Percentiles rank a stretch among this genome's conserved stretches.
Conservation (phyloP, 2,329 filamentous ascomycete species). For the Hymenoscyphus linearis region DNA sequence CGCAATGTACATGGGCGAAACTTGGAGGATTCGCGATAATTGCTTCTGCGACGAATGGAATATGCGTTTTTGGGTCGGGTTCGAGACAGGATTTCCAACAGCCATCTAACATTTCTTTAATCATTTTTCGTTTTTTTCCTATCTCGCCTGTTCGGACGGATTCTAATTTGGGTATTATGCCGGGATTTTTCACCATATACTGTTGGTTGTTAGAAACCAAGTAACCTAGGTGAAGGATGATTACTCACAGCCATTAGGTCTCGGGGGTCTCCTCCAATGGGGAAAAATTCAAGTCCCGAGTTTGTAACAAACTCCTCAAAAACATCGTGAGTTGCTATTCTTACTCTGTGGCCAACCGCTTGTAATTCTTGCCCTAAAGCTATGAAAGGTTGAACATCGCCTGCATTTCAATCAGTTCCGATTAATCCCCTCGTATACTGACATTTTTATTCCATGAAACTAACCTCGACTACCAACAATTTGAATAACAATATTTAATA, state of each 20-base stretch:
- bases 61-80: slow-evolving; percentile 23
- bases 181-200: slow-evolving; percentile 85
- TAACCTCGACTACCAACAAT: slow-evolving; percentile 60
- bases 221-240: not conserved
- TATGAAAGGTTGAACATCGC: slow-evolving; percentile 70
- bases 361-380: slow-evolving; percentile 60
- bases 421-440: not conserved
- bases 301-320: slow-evolving; percentile 63
- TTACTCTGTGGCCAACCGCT: slow-evolving; percentile 61
- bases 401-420: slow-evolving; percentile 49
- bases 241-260: slow-evolving; percentile 8
- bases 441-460: not conserved
- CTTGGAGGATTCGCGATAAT: slow-evolving; percentile 28
- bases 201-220: not conserved
- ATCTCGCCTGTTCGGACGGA: slow-evolving; percentile 70
- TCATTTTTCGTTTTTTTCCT: slow-evolving; percentile 62
- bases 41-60: slow-evolving; percentile 27
- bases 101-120: slow-evolving; percentile 69
- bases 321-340: slow-evolving; percentile 63
- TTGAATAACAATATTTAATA: slow-evolving; percentile 63
- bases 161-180: slow-evolving; percentile 73
- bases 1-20: slow-evolving; percentile 49
- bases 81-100: slow-evolving; percentile 84
- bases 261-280: slow-evolving; percentile 44
- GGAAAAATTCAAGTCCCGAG: slow-evolving; percentile 66